phyloP scores from a whole-genome alignment of 495 filamentous ascomycete genomes.

The Chaetomium tenue region DNA sequence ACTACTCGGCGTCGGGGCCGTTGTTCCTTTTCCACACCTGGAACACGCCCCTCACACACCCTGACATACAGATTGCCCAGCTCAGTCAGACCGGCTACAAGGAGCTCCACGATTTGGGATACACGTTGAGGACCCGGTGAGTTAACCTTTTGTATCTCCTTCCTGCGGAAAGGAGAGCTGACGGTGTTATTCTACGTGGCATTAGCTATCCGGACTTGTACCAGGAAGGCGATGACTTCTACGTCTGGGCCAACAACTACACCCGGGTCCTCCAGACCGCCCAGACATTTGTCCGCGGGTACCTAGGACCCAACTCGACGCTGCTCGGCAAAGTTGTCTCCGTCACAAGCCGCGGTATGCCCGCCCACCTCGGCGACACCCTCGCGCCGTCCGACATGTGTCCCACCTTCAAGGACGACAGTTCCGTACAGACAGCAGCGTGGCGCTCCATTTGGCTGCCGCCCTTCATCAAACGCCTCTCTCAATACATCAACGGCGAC shows the following conservation, averaged over 20 bases:
- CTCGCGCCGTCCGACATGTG: slow-evolving; percentile 57
- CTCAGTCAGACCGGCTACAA: slow-evolving; percentile 56
- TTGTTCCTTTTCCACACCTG: slow-evolving; percentile 54
- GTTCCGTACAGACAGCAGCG: slow-evolving; percentile 39
- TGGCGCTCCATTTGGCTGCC: slow-evolving; percentile 53
- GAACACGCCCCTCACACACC: slow-evolving; percentile 51
- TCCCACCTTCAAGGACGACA: slow-evolving; percentile 47
- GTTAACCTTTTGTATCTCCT: neutral
- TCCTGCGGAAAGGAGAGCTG: neutral
- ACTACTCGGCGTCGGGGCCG: slow-evolving; percentile 43
- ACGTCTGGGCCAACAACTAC: slow-evolving; percentile 59
- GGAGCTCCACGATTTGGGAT: slow-evolving; percentile 48
- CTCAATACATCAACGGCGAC: slow-evolving; percentile 48
- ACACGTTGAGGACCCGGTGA: slow-evolving; percentile 34
- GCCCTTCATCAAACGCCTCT: slow-evolving; percentile 49
- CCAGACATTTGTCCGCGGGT: slow-evolving; percentile 54
- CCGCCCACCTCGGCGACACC: slow-evolving; percentile 51
- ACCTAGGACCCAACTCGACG: slow-evolving; percentile 49
- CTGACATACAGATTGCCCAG: slow-evolving; percentile 49
- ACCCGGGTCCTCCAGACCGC: slow-evolving; percentile 53
- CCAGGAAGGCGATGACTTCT: slow-evolving; percentile 51
- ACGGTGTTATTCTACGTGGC: neutral
- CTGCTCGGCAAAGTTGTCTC: slow-evolving; percentile 50
- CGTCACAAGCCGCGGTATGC: slow-evolving; percentile 45
- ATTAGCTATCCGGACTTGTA: slow-evolving; percentile 54